Conservation (phyloP, 2,329 filamentous ascomycete species). For the Acrocalymma vagum region DNA sequence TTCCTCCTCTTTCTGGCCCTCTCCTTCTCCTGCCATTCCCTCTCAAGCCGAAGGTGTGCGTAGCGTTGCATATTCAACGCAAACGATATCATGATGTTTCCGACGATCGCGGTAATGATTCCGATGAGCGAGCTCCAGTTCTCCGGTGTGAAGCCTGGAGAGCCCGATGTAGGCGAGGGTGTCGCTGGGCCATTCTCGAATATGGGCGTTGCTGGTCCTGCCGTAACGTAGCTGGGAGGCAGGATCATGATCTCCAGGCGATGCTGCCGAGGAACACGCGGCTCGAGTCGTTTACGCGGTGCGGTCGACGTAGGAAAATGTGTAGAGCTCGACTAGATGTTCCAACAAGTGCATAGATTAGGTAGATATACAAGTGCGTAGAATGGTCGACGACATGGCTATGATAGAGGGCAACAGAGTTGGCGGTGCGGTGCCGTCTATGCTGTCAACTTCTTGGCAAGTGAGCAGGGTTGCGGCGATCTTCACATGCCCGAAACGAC, state of each 20-base stretch:
- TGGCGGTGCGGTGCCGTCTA: conserved; percentile 10
- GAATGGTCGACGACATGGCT: conserved; percentile 22
- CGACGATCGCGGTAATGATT: conserved; percentile 89
- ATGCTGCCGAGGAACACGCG: conserved; percentile 10
- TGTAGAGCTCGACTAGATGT: neutral
- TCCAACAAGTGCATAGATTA: conserved; percentile 10
- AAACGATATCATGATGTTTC: conserved; percentile 93
- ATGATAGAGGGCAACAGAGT: conserved; percentile 1
- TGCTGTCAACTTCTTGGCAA: conserved; percentile 11
- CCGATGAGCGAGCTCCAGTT: conserved; percentile 93
- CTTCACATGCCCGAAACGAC: conserved; percentile 24
- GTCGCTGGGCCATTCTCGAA: conserved; percentile 16
- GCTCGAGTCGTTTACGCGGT: conserved; percentile 14
- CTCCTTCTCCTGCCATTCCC: conserved; percentile 67
- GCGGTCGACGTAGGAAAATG: neutral
- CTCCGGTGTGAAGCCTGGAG: conserved; percentile 29
- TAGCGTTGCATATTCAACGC: conserved; percentile 97
- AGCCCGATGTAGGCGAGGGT: conserved; percentile 12
- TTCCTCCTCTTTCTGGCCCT: conserved; percentile 38
- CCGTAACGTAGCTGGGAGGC: conserved; percentile 30
- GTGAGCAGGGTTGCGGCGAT: conserved; percentile 12
- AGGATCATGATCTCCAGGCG: conserved; percentile 36
- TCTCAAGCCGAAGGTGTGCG: conserved; percentile 84
- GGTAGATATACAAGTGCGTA: conserved; percentile 13
- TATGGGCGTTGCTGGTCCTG: conserved; percentile 25